Evolutionary conservation across 2,329 filamentous ascomycete genomes (phyloP).

Genomic region (Colletotrichum sp.): DNA sequence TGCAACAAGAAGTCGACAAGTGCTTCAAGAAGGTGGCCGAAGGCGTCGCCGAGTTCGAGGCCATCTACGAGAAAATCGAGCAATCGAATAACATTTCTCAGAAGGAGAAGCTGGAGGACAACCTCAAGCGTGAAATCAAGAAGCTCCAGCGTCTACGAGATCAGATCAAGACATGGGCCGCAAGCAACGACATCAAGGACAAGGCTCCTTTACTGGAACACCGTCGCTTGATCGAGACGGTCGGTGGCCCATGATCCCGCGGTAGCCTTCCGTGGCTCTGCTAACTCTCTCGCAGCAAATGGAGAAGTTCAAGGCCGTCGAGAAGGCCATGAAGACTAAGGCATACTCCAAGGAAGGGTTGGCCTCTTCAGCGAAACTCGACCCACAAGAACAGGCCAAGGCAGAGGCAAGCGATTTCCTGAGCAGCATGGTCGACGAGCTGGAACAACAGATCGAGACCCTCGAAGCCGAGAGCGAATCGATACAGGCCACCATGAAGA

Average conservation of each 20-base stretch:
- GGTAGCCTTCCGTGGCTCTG: slow-evolving; percentile 16
- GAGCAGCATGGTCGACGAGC: slow-evolving; percentile 84
- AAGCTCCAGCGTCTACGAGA: slow-evolving; percentile 97
- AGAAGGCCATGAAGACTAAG: slow-evolving; percentile 99
- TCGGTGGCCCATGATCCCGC: slow-evolving; percentile 50
- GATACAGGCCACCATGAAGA: slow-evolving; percentile 90
- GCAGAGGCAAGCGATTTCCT: slow-evolving; percentile 88
- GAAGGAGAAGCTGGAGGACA: slow-evolving; percentile 98
- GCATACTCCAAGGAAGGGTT: slow-evolving; percentile 98
- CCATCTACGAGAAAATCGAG: slow-evolving; percentile 97
- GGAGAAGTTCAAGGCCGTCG: slow-evolving; percentile 99
- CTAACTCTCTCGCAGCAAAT: slow-evolving; percentile 72
- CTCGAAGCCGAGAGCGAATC: slow-evolving; percentile 89
- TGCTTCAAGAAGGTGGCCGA: slow-evolving; percentile 99
- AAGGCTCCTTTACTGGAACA: slow-evolving; percentile 95
- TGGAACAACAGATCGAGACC: slow-evolving; percentile 91
- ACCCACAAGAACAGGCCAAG: slow-evolving; percentile 98
- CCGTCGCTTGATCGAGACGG: slow-evolving; percentile 95
- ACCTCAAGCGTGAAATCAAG: slow-evolving; percentile 99
- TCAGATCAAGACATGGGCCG: slow-evolving; percentile 99
- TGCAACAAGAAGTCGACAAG: slow-evolving; percentile 98
- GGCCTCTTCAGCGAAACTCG: slow-evolving; percentile 87
- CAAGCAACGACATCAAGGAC: slow-evolving; percentile 99
- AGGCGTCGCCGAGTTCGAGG: slow-evolving; percentile 90
- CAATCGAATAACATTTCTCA: slow-evolving; percentile 91